Evolutionary conservation across 306 rosid species (phyloP).

Genomic region (Prunus kanzakura): DNA sequence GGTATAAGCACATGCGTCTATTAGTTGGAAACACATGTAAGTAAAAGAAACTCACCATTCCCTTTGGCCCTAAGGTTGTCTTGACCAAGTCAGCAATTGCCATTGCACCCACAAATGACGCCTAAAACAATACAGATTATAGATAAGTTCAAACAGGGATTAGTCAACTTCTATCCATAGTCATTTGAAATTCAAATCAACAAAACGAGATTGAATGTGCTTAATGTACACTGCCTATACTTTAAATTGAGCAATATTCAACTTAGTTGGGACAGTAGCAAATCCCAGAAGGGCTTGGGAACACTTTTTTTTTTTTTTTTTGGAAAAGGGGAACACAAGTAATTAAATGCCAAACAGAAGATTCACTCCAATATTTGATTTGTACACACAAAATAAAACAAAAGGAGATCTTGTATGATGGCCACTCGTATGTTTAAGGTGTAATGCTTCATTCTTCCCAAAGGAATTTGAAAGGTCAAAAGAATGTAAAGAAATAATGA

Average conservation of each 20-base stretch:
- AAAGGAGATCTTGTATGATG: background rate
- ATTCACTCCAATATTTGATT: background rate
- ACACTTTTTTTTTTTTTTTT: no score
- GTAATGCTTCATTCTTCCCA: background rate
- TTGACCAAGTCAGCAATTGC: constrained; percentile 96
- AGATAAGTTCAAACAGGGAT: background rate
- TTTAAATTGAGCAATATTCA: background rate
- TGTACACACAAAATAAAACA: background rate
- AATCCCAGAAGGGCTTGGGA: background rate
- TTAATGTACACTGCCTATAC: background rate
- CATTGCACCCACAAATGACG: constrained; percentile 92
- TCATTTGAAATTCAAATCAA: background rate
- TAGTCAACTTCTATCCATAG: background rate
- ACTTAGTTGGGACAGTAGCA: background rate
- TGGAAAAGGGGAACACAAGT: no score
- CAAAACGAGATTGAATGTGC: background rate
- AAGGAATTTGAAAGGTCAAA: background rate
- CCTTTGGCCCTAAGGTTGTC: constrained; percentile 95
- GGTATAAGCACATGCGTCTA: background rate
- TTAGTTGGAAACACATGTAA: background rate
- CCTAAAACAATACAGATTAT: constrained; percentile 34
- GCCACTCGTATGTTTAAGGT: no score
- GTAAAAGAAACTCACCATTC: constrained; percentile 58
- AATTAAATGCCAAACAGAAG: background rate
- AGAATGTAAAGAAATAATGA: background rate